Evolutionary conservation across 2,329 filamentous ascomycete genomes (phyloP), one percentile per base, ranked within the genome.

Genomic region (Stemphylium beticola): DNA sequence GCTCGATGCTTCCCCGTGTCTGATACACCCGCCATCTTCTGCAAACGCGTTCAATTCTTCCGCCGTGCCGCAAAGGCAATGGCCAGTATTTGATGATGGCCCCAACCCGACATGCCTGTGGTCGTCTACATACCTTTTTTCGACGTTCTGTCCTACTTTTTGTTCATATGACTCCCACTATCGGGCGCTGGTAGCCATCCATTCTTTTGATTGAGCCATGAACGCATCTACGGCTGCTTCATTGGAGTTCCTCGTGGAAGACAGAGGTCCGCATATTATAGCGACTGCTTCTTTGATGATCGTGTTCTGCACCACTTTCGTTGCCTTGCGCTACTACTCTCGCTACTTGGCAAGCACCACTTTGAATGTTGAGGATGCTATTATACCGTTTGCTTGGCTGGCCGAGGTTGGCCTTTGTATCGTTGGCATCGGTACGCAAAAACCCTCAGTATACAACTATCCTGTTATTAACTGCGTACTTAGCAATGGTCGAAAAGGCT

Each of bases 401-500:
- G 56, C 61, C 11, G 58, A 65, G 42, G 24, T 67, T 5, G 63
- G 61, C 7, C 20, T 68, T 26, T 66, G 63, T 51, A 41, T 64
- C 14, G 57, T 58, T 14, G 55, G 55, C 14, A 67, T 67, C 17
- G 17, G 67, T 70, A 60, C 33, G 58, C 49, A 46, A 11, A 26
- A n/a, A n/a, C 18, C 24, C 4, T 4, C 22, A 12, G 2, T 15
- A 29, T 8, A 4, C 31, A 2, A 18, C 14, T 26, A 14, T 9
- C n/a, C 18, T 48, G 5, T 15, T 11, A 20, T 38, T 36, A n/a
- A 47, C 40, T 43, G 26, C 32, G 36, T 1, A n/a, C 3, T 33
- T 17, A 68, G 66, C 61, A 3, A 69, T 68, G 64, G 66, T 68
- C 12, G 43, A 62, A 44, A 58, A 56, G 32, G 62, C 61, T 2